These are phyloP conservation scores for Tetracentron sinense DNA, from an alignment of 164 flowering plant species.

Conservation along the genomic window DNA sequence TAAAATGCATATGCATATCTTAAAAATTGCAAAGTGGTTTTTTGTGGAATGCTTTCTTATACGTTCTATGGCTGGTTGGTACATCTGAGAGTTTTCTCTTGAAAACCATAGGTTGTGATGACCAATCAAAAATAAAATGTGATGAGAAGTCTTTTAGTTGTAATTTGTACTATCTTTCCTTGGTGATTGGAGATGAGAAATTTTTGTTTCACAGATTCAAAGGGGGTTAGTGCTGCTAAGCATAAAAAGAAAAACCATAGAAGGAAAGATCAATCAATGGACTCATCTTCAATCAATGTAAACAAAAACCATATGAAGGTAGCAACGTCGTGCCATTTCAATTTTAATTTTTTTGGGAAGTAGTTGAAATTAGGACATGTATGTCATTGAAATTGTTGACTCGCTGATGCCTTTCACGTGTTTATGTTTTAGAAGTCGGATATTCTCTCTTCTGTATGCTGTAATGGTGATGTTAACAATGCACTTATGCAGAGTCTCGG, in stretches of 20 bases:
- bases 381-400: neutral
- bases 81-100: neutral
- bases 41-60: too few species aligned
- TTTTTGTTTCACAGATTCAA: conserved; percentile 44
- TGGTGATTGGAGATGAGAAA: conserved; percentile 6
- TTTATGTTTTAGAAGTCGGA: conserved; percentile 43
- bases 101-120: too few species aligned
- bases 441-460: conserved; percentile 22
- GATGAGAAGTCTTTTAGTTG: neutral
- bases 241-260: conserved; percentile 76
- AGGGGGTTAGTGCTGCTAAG: conserved; percentile 48
- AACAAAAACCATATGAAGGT: too few species aligned
- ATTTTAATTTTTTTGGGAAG: too few species aligned
- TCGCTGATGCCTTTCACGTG: neutral
- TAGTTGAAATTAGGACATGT: too few species aligned
- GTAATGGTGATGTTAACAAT: conserved; percentile 19
- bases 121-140: too few species aligned
- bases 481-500: conserved; percentile 25
- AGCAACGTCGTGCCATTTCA: too few species aligned
- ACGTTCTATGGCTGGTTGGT: too few species aligned
- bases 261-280: conserved; percentile 66
- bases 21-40: too few species aligned
- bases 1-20: too few species aligned
- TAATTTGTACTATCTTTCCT: neutral
- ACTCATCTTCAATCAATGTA: conserved; percentile 29